Evolutionary conservation across 2,329 filamentous ascomycete genomes (phyloP).

Genomic region (Fusarium sacchari): DNA sequence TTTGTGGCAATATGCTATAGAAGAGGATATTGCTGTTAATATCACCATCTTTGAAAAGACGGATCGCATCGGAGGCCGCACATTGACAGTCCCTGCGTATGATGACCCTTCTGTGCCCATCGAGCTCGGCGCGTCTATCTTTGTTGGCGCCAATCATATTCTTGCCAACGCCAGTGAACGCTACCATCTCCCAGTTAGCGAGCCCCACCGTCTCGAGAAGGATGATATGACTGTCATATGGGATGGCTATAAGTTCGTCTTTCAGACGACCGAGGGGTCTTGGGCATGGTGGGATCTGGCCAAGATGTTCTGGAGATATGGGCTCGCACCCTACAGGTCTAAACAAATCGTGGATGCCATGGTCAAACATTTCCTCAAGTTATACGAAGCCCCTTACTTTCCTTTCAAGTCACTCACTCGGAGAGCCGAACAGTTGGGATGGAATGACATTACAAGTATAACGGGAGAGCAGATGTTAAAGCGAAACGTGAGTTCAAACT

Average conservation of each 20-base stretch:
- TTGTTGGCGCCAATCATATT: conserved; percentile 85
- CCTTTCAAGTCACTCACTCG: conserved; percentile 83
- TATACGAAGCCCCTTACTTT: conserved; percentile 86
- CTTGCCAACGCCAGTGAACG: conserved; percentile 76
- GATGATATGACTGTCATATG: conserved; percentile 78
- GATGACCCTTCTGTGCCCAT: conserved; percentile 73
- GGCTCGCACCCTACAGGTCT: conserved; percentile 78
- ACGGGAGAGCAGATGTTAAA: conserved; percentile 80
- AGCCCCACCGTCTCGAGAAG: conserved; percentile 56
- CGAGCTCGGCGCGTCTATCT: conserved; percentile 92
- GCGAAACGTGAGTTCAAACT: conserved; percentile 59
- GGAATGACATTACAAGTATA: conserved; percentile 72
- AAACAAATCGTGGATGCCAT: conserved; percentile 76
- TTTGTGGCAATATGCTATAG: conserved; percentile 74
- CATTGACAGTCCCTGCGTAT: conserved; percentile 84
- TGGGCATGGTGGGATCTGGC: conserved; percentile 82
- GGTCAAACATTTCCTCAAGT: conserved; percentile 76
- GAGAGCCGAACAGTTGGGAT: conserved; percentile 72
- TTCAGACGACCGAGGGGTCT: conserved; percentile 66
- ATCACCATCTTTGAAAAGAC: conserved; percentile 90
- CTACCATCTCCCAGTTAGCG: conserved; percentile 73
- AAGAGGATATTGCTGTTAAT: conserved; percentile 70
- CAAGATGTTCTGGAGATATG: conserved; percentile 88
- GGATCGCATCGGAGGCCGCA: conserved; percentile 82
- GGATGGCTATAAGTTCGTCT: conserved; percentile 82